A percentile compares a stretch with the other conserved stretches of the same genome.
Conservation (phyloP, 2,329 filamentous ascomycete species). For the Lasiodiplodia gonubiensis region DNA sequence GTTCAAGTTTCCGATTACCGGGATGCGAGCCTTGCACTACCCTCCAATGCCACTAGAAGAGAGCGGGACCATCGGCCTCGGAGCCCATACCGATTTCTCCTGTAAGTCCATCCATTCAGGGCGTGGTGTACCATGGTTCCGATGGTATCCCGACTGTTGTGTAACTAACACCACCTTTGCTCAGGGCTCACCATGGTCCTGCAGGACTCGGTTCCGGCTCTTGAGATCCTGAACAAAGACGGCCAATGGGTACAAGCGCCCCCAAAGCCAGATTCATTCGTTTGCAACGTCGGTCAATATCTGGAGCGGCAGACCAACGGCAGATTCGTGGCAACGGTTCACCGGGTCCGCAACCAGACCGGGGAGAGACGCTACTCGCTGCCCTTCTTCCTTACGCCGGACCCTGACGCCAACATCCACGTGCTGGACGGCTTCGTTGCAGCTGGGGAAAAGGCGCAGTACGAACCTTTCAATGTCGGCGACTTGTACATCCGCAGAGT, state of each 20-base stretch:
- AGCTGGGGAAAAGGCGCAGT: slow-evolving; percentile 31
- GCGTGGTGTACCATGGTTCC: background rate
- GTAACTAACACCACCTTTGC: slow-evolving; percentile 27
- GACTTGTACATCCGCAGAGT: slow-evolving; percentile 44
- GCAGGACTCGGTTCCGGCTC: slow-evolving; percentile 26
- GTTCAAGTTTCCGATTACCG: slow-evolving; percentile 42
- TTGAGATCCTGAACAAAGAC: slow-evolving; percentile 52
- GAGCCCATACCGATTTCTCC: slow-evolving; percentile 34
- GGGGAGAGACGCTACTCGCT: slow-evolving; percentile 48
- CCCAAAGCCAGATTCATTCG: slow-evolving; percentile 44
- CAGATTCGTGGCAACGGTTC: slow-evolving; percentile 48
- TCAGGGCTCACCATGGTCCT: slow-evolving; percentile 31
- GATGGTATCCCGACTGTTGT: slow-evolving; percentile 25
- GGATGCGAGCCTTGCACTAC: slow-evolving; percentile 37
- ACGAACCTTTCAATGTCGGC: slow-evolving; percentile 22
- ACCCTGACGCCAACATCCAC: slow-evolving; percentile 42
- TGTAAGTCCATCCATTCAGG: background rate
- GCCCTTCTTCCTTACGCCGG: slow-evolving; percentile 49
- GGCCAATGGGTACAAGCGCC: slow-evolving; percentile 50
- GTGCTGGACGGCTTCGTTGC: slow-evolving; percentile 40
- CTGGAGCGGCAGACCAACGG: slow-evolving; percentile 50
- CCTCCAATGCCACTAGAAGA: slow-evolving; percentile 28
- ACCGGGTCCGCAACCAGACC: slow-evolving; percentile 48
- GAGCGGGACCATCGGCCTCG: slow-evolving; percentile 30
- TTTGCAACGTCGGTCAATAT: slow-evolving; percentile 51